Base-by-base conservation (phyloP, 306 rosid species). In the Comarum palustre region DNA sequence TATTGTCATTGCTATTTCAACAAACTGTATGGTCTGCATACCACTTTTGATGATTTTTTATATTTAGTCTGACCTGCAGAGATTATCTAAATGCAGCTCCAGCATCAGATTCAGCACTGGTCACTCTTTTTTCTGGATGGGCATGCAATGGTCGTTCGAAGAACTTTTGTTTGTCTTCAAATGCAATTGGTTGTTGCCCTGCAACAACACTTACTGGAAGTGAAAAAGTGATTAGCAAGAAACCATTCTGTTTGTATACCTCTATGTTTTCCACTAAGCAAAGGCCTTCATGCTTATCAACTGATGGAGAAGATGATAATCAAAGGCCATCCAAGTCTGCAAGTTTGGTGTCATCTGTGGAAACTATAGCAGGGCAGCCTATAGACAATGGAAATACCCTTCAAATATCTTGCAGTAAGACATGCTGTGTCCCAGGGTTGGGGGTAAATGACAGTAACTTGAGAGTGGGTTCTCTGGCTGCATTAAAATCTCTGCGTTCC, bases 71-170 rank as follows among this genome's bases (percentile, higher is more conserved):
- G 45, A 72, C 73, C 84, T 76, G 78, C 69, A 67, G 20, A 62
- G 71, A n/a, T 72, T 68, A 76, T 71, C 29, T 80, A 47, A 71
- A 72, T 82, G 81, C 90, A 92, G 98, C 98, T 83, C 98, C 98
- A 52, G 84, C 83, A 75, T 38, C 87, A 31, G 98, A 92, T 86
- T 81, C 84, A 71, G 98, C 98, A 77, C 67, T 92, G 78, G 90
- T 90, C 78, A 90, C 96, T 25, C 96, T 92, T 74, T 90, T 92
- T 72, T 81, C 84, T 75, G 96, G 98, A 66, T 92, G 98, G 98
- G 91, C 96, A 75, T 92, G 98, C 90, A 88, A 88, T 84, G 98
- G 80, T 60, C 75, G 2, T 59, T 47, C 95, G 39, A 86, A 84
- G 52, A 92, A 88, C 55, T 75, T 86, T 48, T 93, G 95, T 59